Evolutionary conservation across 2,329 filamentous ascomycete species (phyloP).

Genomic region (Fusarium sp.): DNA sequence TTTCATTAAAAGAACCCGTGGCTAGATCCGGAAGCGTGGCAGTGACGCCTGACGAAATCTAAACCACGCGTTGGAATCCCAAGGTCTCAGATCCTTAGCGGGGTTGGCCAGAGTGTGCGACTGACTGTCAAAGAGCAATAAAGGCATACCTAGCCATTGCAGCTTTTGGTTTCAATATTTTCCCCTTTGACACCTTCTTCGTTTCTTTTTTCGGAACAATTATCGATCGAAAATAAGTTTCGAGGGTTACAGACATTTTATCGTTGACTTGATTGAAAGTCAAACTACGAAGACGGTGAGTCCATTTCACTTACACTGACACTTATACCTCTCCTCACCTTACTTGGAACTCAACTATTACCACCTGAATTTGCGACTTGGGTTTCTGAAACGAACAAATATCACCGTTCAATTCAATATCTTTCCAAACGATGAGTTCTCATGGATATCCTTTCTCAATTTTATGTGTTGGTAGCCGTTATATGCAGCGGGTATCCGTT

Average conservation of each 20-base stretch:
- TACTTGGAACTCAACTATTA: slow-evolving; percentile 22
- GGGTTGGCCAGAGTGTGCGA: slow-evolving; percentile 42
- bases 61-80: slow-evolving; percentile 46
- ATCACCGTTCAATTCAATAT: not conserved
- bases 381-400: slow-evolving; percentile 1
- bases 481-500: slow-evolving; percentile 27
- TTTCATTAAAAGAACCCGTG: slow-evolving; percentile 13
- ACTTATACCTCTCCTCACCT: slow-evolving; percentile 7
- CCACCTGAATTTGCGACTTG: not conserved
- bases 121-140: slow-evolving; percentile 39
- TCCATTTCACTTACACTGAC: slow-evolving; percentile 28
- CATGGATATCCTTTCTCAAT: not conserved
- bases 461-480: slow-evolving; percentile 25
- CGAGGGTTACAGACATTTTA: slow-evolving; percentile 13
- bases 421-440: not conserved
- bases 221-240: slow-evolving; percentile 30
- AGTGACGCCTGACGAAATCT: slow-evolving; percentile 37
- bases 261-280: slow-evolving; percentile 15
- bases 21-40: slow-evolving; percentile 42
- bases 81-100: slow-evolving; percentile 46
- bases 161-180: slow-evolving; percentile 36
- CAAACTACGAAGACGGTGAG: slow-evolving; percentile 30
- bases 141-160: slow-evolving; percentile 43
- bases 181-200: slow-evolving; percentile 32
- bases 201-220: slow-evolving; percentile 31